Evolutionary conservation across 1,284 basidiomycete genomes (phyloP).

Genomic region (Ustilago curta): DNA sequence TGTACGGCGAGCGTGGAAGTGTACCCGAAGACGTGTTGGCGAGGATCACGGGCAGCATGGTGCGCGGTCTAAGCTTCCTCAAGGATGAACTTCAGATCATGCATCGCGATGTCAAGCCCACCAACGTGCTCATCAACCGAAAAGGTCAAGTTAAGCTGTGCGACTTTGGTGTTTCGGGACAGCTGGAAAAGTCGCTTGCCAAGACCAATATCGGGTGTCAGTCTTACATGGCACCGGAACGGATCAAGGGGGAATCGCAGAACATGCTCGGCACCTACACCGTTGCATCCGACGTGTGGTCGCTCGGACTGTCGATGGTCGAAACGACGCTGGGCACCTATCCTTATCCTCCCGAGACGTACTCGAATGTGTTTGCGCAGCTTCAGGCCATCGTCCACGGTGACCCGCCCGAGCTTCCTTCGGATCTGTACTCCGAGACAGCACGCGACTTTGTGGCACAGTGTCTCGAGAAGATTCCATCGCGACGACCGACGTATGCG

Average conservation of each 20-base stretch:
- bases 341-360: constrained; percentile 98
- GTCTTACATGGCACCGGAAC: constrained; percentile 97
- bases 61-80: constrained; percentile 91
- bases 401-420: constrained; percentile 85
- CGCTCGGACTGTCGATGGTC: constrained; percentile 93
- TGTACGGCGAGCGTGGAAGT: constrained; percentile 71
- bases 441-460: constrained; percentile 67
- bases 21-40: constrained; percentile 88
- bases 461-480: constrained; percentile 71
- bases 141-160: constrained; percentile 93
- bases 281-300: constrained; percentile 98
- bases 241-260: constrained; percentile 92
- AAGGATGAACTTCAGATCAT: constrained; percentile 97
- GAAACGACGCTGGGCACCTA: constrained; percentile 92
- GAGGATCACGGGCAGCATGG: constrained; percentile 83
- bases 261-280: constrained; percentile 90
- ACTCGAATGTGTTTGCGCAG: constrained; percentile 95
- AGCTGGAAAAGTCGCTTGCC: constrained; percentile 93
- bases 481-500: constrained; percentile 83
- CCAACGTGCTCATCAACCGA: constrained; percentile 91
- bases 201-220: constrained; percentile 99
- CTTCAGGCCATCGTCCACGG: constrained; percentile 95
- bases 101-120: constrained; percentile 97
- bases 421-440: constrained; percentile 62
- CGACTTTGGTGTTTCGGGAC: constrained; percentile 97